phyloP scores from a whole-genome alignment of 2,329 filamentous ascomycete genomes.

The Xylariaceae sp. region DNA sequence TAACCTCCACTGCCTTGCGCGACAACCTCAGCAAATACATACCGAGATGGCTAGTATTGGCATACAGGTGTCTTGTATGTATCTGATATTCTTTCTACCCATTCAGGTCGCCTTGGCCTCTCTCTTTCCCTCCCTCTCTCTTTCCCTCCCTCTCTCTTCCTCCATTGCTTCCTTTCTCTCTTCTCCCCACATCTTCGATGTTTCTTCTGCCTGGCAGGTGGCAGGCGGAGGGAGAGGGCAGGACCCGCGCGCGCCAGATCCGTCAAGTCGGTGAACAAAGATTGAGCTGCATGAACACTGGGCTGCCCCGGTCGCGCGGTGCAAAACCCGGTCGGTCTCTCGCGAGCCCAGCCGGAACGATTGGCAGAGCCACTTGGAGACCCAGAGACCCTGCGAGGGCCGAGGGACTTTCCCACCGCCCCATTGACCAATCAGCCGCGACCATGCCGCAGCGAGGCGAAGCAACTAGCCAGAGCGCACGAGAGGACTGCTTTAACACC shows the following conservation, averaged over 20 bases:
- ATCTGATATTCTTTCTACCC: too few relatives aligned
- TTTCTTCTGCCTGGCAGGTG: too few relatives aligned
- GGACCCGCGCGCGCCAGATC: constrained; percentile 21
- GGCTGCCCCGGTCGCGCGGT: constrained; percentile 18
- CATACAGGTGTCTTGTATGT: too few relatives aligned
- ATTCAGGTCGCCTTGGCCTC: too few relatives aligned
- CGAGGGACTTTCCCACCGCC: constrained; percentile 20
- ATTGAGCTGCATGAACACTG: constrained; percentile 40
- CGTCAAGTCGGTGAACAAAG: constrained; percentile 36
- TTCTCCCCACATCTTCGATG: too few relatives aligned
- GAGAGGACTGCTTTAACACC: constrained; percentile 37
- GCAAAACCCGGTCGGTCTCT: constrained; percentile 20
- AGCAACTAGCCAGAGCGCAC: constrained; percentile 35
- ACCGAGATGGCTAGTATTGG: too few relatives aligned
- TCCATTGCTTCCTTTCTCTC: too few relatives aligned
- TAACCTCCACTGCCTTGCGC: too few relatives aligned
- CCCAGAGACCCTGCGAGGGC: constrained; percentile 25
- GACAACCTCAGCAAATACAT: too few relatives aligned
- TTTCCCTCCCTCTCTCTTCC: too few relatives aligned
- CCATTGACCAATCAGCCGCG: constrained; percentile 20
- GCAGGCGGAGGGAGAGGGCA: constrained; percentile 17
- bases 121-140: too few relatives aligned
- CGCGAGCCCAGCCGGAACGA: constrained; percentile 20
- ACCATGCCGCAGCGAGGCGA: constrained; percentile 24
- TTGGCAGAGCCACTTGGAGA: constrained; percentile 16